Conservation (phyloP, 2,329 filamentous ascomycete genomes). For the Hymenoscyphus occultus region DNA sequence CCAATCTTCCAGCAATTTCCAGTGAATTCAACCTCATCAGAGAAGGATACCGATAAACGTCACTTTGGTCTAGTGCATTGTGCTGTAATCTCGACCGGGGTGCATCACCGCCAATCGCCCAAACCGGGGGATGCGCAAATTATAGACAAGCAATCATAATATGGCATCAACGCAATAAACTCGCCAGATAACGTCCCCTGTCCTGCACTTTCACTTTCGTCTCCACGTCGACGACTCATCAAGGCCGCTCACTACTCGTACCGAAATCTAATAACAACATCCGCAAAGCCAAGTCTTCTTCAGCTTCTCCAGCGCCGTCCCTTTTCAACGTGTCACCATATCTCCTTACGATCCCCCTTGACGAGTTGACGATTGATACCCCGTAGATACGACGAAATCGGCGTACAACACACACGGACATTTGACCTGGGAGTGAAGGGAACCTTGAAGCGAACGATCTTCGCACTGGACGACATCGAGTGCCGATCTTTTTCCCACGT, state of each 20-base stretch:
- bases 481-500: constrained; percentile 18
- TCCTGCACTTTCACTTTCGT: constrained; percentile 24
- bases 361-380: neutral
- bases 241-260: neutral
- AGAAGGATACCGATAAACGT: neutral
- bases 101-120: constrained; percentile 23
- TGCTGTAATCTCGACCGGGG: constrained; percentile 21
- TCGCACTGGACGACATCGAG: constrained; percentile 16
- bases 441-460: constrained; percentile 8
- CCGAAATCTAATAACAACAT: constrained; percentile 1
- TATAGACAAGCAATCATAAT: constrained; percentile 23
- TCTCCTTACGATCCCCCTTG: neutral
- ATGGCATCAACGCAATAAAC: constrained; percentile 16
- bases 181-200: constrained; percentile 1
- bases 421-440: neutral
- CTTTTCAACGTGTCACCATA: constrained; percentile 18
- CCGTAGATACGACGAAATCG: neutral
- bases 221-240: constrained; percentile 27
- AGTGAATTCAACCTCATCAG: neutral
- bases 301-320: constrained; percentile 16
- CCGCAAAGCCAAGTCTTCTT: neutral
- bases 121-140: constrained; percentile 12
- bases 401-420: neutral
- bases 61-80: constrained; percentile 14
- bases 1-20: neutral